Conservation (phyloP, 139 green algal species). For the Nannochloris sp. region DNA sequence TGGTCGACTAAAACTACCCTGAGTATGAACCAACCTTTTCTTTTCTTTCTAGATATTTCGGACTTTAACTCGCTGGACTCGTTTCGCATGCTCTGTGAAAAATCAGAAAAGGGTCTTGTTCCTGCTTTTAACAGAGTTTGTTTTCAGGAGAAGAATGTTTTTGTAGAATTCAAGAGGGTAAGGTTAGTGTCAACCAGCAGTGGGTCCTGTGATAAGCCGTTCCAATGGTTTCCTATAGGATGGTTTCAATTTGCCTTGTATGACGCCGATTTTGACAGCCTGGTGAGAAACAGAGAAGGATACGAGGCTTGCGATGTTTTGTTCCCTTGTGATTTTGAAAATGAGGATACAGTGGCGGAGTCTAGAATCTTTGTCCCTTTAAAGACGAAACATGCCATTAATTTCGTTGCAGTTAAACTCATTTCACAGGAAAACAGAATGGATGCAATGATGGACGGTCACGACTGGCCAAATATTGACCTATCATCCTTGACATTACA, state of each 20-base stretch:
- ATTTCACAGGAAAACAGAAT: conserved; percentile 12
- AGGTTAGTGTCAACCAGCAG: no score
- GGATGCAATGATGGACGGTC: conserved; percentile 7
- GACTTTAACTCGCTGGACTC: neutral
- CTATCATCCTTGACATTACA: neutral
- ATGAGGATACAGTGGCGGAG: no score
- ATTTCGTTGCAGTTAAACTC: conserved; percentile 1
- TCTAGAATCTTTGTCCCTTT: neutral
- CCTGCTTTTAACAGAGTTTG: neutral
- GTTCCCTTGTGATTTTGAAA: no score
- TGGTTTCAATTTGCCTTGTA: no score
- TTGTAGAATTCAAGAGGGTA: neutral
- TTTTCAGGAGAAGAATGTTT: neutral
- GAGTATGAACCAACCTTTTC: no score
- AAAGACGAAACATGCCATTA: neutral
- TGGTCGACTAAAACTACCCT: no score
- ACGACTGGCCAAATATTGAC: conserved; percentile 8
- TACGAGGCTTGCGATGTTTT: no score
- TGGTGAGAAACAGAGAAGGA: no score
- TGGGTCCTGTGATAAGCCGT: no score
- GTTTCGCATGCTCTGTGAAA: neutral
- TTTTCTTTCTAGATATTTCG: neutral
- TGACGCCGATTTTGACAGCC: no score
- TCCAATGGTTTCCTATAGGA: no score
- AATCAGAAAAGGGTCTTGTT: neutral